A percentile compares a stretch with the other conserved stretches of the same genome.
phyloP scores from a whole-genome alignment of 2,329 filamentous ascomycete species.

The Pezicula carpinea region DNA sequence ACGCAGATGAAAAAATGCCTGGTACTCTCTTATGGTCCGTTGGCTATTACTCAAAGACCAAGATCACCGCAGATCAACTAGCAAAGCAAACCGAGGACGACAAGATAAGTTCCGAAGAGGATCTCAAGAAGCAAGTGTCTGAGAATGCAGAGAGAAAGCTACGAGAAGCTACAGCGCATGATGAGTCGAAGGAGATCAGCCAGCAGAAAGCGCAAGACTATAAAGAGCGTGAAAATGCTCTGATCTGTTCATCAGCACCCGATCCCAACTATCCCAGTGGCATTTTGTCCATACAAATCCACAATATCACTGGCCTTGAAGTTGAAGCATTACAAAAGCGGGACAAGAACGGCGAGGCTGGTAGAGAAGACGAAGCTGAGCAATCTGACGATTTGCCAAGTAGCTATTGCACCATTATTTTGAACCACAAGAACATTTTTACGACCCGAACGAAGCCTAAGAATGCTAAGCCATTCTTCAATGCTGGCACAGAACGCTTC shows the following conservation, averaged over 20 bases:
- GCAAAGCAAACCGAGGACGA: slow-evolving; percentile 55
- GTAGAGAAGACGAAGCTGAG: slow-evolving; percentile 56
- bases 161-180: slow-evolving; percentile 54
- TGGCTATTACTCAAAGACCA: slow-evolving; percentile 65
- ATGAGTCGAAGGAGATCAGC: slow-evolving; percentile 53
- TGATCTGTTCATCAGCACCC: slow-evolving; percentile 65
- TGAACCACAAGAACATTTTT: slow-evolving; percentile 68
- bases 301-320: slow-evolving; percentile 24
- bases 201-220: slow-evolving; percentile 66
- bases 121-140: slow-evolving; percentile 54
- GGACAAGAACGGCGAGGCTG: slow-evolving; percentile 18
- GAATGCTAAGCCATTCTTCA: slow-evolving; percentile 75
- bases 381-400: slow-evolving; percentile 61
- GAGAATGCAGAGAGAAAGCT: slow-evolving; percentile 55
- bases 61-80: slow-evolving; percentile 58
- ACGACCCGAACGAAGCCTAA: slow-evolving; percentile 72
- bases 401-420: slow-evolving; percentile 66
- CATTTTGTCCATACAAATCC: slow-evolving; percentile 42
- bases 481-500: slow-evolving; percentile 70
- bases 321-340: slow-evolving; percentile 19
- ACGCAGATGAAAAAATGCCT: slow-evolving; percentile 62
- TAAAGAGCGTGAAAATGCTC: slow-evolving; percentile 53
- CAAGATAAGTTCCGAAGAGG: slow-evolving; percentile 51
- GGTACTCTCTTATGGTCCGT: slow-evolving; percentile 66
- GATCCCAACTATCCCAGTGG: slow-evolving; percentile 58